A percentile compares a stretch with the other conserved stretches of the same genome.
Evolutionary conservation across 495 filamentous ascomycete genomes (phyloP).

Genomic region (Apiosordaria backusii): DNA sequence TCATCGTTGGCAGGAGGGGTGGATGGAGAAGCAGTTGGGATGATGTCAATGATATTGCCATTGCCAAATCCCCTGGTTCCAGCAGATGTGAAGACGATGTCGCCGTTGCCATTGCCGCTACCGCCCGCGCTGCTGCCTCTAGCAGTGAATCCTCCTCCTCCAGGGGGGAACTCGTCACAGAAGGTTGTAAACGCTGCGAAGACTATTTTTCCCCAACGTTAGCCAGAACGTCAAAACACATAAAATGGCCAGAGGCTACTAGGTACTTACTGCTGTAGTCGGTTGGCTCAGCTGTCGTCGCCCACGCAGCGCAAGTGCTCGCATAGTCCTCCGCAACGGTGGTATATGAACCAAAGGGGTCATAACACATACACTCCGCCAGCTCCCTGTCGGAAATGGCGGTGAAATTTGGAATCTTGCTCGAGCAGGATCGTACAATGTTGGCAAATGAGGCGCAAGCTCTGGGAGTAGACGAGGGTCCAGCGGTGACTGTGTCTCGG

Average conservation of each 20-base stretch:
- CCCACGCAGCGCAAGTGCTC: slow-evolving; percentile 21
- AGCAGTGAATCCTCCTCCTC: not conserved
- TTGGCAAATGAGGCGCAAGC: slow-evolving; percentile 10
- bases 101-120: not conserved
- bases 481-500: not conserved
- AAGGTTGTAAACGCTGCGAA: slow-evolving; percentile 17
- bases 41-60: not conserved
- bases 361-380: slow-evolving; percentile 4
- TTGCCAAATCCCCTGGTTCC: not conserved
- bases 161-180: slow-evolving; percentile 14
- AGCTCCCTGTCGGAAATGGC: not conserved
- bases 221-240: not conserved
- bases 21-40: not conserved
- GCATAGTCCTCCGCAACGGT: slow-evolving; percentile 27
- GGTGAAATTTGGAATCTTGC: not conserved
- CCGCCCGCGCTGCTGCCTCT: not conserved
- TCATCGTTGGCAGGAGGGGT: not conserved
- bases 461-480: not conserved
- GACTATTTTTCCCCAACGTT: slow-evolving; percentile 14
- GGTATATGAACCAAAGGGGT: slow-evolving; percentile 17
- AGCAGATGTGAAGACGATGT: not conserved
- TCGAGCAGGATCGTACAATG: slow-evolving; percentile 7
- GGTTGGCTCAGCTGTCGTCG: slow-evolving; percentile 9
- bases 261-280: slow-evolving; percentile 27
- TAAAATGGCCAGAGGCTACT: not conserved